Conservation (phyloP, 1,139 yeast genomes). For the Diutina pseudorugosa region DNA sequence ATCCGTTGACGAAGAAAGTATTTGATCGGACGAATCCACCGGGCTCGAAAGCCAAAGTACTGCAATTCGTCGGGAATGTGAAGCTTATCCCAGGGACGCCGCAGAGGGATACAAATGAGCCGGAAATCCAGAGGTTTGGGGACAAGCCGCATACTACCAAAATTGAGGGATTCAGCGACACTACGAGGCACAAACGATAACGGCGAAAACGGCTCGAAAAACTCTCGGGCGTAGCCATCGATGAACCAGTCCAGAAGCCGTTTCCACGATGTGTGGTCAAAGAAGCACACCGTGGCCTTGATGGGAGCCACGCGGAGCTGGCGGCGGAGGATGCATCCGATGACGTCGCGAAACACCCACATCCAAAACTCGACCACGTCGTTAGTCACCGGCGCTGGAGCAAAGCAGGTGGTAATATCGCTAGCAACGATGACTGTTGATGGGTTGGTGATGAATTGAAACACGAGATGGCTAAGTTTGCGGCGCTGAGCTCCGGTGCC, state of each 20-base stretch:
- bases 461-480: not conserved
- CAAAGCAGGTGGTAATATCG: not conserved
- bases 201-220: not conserved
- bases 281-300: not conserved
- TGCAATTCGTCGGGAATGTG: not conserved
- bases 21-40: not conserved
- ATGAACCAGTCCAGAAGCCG: not conserved
- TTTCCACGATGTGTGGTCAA: not conserved
- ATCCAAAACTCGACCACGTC: not conserved
- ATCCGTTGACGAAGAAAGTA: not conserved
- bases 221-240: not conserved
- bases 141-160: not conserved
- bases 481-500: not conserved
- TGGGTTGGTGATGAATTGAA: not conserved
- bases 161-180: not conserved
- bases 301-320: not conserved
- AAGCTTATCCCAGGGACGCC: not conserved
- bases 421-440: not conserved
- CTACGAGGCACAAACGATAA: not conserved
- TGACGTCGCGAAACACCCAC: not conserved
- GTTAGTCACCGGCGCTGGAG: not conserved
- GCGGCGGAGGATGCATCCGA: not conserved
- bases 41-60: not conserved
- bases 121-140: slow-evolving; percentile 1
- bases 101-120: not conserved